Evolutionary conservation across 495 filamentous ascomycete genomes (phyloP), one percentile per base, ranked within the genome.

Genomic region (Letharia columbiana): DNA sequence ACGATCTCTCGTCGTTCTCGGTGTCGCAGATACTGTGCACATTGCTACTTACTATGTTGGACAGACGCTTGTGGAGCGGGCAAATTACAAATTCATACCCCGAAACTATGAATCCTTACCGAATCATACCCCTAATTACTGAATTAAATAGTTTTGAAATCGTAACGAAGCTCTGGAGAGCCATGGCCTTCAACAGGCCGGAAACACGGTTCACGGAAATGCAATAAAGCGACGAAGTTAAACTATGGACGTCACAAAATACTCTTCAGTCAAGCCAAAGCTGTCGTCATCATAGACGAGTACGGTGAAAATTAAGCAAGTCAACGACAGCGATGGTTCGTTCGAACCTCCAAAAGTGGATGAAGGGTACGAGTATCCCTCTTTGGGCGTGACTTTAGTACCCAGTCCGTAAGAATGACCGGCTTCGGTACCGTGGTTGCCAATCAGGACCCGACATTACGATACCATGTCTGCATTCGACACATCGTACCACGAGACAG

Each of bases 31-130:
- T 79, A 92, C 94, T 49, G 94, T 98, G 59, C 94, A 98, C 76
- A 98, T 98, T 74, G 94, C 94, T 37, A 95, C 92, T 37, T 98
- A 98, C 80, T 98, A 98, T 71, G 92, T 98, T 64, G 93, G 91
- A 18, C 94, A 91, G 75, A 98, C 94, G 11, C 84, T 98, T 41
- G 89, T 93, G 54, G 93, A 98, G 78, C 94, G n/a, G n/a, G n/a
- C n/a, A n/a, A n/a, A n/a, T n/a, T n/a, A n/a, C n/a, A n/a, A n/a
- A n/a, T n/a, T n/a, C n/a, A n/a, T n/a, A n/a, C n/a, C n/a, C n/a
- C n/a, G n/a, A n/a, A n/a, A n/a, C n/a, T n/a, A n/a, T n/a, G n/a
- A n/a, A n/a, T n/a, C n/a, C n/a, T n/a, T n/a, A n/a, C n/a, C n/a
- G n/a, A n/a, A n/a, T n/a, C n/a, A n/a, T n/a, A n/a, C n/a, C n/a